Evolutionary conservation across 768 basidiomycete species (phyloP).

Genomic region (Lactarius indigo): DNA sequence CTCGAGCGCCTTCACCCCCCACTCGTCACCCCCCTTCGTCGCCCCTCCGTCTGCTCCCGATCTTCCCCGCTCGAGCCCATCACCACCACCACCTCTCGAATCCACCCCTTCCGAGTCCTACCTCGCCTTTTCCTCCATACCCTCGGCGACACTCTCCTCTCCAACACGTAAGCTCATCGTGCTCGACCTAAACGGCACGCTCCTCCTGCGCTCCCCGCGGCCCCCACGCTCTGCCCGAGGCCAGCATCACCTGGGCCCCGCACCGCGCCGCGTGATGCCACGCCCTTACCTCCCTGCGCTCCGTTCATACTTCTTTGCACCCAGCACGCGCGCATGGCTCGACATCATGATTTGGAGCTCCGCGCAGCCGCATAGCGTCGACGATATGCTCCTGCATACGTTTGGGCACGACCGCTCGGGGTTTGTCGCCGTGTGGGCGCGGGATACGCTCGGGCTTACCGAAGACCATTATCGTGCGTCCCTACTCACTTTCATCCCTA

Average conservation of each 20-base stretch:
- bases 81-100: neutral
- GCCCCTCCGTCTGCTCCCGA: neutral
- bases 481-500: neutral
- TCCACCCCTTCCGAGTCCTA: constrained; percentile 36
- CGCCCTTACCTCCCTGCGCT: constrained; percentile 68
- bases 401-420: constrained; percentile 45
- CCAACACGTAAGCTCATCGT: constrained; percentile 61
- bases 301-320: constrained; percentile 58
- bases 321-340: constrained; percentile 58
- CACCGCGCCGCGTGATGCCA: constrained; percentile 44
- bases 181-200: constrained; percentile 73
- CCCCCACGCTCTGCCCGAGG: constrained; percentile 4
- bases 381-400: constrained; percentile 64
- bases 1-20: neutral
- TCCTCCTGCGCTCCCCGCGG: constrained; percentile 57
- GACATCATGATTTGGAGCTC: constrained; percentile 90
- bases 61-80: neutral
- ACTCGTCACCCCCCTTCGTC: neutral
- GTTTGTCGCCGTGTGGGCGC: constrained; percentile 70
- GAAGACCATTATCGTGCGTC: constrained; percentile 64
- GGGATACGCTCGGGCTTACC: constrained; percentile 71
- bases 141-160: constrained; percentile 31
- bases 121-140: constrained; percentile 33
- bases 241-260: neutral
- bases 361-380: constrained; percentile 76